Evolutionary conservation across 164 flowering plant genomes (phyloP).

Genomic region (Pachysandra terminalis): DNA sequence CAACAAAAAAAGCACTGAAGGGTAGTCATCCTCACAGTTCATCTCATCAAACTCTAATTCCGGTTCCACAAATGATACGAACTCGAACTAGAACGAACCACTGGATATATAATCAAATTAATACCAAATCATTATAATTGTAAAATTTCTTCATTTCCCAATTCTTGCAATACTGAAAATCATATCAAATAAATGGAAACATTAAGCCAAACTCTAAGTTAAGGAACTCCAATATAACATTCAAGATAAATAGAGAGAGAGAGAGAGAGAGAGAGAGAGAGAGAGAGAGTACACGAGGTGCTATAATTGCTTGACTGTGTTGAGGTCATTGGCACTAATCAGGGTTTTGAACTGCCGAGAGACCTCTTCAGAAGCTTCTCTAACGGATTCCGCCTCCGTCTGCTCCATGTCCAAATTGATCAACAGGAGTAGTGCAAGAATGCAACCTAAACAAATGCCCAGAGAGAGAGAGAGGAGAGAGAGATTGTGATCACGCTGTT

Average conservation of each 20-base stretch:
- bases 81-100: background rate
- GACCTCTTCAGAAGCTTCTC: conserved; percentile 44
- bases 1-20: no score
- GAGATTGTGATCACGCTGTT: no score
- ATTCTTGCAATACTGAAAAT: no score
- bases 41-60: no score
- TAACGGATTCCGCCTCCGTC: conserved; percentile 29
- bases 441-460: no score
- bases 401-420: conserved; percentile 15
- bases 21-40: no score
- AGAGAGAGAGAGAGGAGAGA: no score
- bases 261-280: conserved; percentile 7
- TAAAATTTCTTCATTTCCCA: background rate
- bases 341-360: conserved; percentile 66
- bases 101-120: background rate
- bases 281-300: conserved; percentile 51
- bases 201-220: no score
- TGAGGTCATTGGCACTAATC: conserved; percentile 43
- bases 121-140: background rate
- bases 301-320: conserved; percentile 62
- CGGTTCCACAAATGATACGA: background rate
- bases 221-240: background rate
- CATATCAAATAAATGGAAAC: background rate
- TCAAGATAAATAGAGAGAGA: background rate
- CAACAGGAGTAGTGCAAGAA: no score